These are phyloP conservation scores for Paecilomyces sp. DNA, from an alignment of 2,329 filamentous ascomycete species.

Conservation along the genomic window DNA sequence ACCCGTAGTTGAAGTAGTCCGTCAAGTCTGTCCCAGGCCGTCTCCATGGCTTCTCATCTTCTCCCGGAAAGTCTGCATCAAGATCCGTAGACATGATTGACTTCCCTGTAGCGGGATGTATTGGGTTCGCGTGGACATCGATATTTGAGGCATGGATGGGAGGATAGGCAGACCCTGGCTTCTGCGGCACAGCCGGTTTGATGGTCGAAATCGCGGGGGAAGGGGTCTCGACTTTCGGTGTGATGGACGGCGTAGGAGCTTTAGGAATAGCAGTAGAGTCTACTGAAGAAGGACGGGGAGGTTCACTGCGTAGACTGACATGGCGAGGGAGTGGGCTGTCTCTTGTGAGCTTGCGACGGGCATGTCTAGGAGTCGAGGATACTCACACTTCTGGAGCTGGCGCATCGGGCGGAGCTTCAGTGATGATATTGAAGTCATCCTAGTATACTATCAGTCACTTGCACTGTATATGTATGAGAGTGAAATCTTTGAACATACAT, in stretches of 20 bases:
- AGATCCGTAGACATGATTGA: conserved; percentile 77
- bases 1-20: conserved; percentile 98
- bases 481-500: conserved; percentile 27
- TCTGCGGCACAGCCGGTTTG: conserved; percentile 34
- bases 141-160: conserved; percentile 68
- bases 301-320: conserved; percentile 26
- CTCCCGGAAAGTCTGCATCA: conserved; percentile 63
- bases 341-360: conserved; percentile 10
- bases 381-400: conserved; percentile 31
- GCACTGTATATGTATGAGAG: neutral
- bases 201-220: conserved; percentile 23
- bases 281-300: conserved; percentile 25
- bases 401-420: conserved; percentile 38
- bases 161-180: conserved; percentile 58
- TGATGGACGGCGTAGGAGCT: conserved; percentile 26
- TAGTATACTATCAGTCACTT: conserved; percentile 14
- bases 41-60: conserved; percentile 86
- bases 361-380: conserved; percentile 1
- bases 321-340: conserved; percentile 34
- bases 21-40: conserved; percentile 89
- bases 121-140: conserved; percentile 74
- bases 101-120: conserved; percentile 66
- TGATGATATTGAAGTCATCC: conserved; percentile 46
- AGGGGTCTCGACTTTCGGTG: conserved; percentile 24
- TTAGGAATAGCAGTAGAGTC: conserved; percentile 23